Percentiles rank a stretch among this genome's conserved stretches.
These are phyloP conservation scores for Sungouiella blattae DNA, from an alignment of 805 yeast species.

Conservation along the genomic window DNA sequence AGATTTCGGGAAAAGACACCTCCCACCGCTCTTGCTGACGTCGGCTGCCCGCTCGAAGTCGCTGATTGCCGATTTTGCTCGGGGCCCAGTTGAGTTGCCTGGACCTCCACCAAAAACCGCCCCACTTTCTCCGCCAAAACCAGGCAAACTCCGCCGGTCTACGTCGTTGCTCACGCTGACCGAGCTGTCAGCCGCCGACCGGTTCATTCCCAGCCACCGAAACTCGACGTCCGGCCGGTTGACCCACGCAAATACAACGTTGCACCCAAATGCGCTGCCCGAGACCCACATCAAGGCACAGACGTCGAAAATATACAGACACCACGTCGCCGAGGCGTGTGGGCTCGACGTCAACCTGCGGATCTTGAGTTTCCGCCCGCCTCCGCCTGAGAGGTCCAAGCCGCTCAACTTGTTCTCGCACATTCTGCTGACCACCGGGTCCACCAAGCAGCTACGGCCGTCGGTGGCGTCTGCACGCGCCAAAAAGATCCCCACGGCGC, in stretches of 20 bases:
- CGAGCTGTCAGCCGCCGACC: slow-evolving; percentile 22
- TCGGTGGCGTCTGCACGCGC: slow-evolving; percentile 62
- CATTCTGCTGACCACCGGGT: slow-evolving; percentile 16
- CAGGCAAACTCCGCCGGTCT: slow-evolving; percentile 15
- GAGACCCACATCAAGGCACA: slow-evolving; percentile 53
- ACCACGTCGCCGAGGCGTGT: slow-evolving; percentile 90
- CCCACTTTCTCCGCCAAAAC: slow-evolving; percentile 13
- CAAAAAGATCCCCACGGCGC: slow-evolving; percentile 78
- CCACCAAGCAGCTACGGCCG: slow-evolving; percentile 35
- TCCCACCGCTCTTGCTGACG: slow-evolving; percentile 9
- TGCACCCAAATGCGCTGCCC: slow-evolving; percentile 48
- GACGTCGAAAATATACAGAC: slow-evolving; percentile 58
- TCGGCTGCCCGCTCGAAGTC: slow-evolving; percentile 10
- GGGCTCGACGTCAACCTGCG: slow-evolving; percentile 81
- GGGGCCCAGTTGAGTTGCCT: slow-evolving; percentile 7
- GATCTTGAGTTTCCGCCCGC: slow-evolving; percentile 82
- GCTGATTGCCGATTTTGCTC: slow-evolving; percentile 14
- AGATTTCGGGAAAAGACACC: slow-evolving; percentile 2
- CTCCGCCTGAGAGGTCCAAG: slow-evolving; percentile 62
- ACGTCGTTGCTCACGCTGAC: slow-evolving; percentile 12
- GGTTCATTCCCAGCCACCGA: slow-evolving; percentile 43
- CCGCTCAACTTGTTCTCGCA: slow-evolving; percentile 31
- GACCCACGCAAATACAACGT: slow-evolving; percentile 27
- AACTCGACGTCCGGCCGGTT: slow-evolving; percentile 39
- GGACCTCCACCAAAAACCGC: slow-evolving; percentile 16